Conservation (phyloP, 1,284 basidiomycete genomes). For the Calocybe gambosa region DNA sequence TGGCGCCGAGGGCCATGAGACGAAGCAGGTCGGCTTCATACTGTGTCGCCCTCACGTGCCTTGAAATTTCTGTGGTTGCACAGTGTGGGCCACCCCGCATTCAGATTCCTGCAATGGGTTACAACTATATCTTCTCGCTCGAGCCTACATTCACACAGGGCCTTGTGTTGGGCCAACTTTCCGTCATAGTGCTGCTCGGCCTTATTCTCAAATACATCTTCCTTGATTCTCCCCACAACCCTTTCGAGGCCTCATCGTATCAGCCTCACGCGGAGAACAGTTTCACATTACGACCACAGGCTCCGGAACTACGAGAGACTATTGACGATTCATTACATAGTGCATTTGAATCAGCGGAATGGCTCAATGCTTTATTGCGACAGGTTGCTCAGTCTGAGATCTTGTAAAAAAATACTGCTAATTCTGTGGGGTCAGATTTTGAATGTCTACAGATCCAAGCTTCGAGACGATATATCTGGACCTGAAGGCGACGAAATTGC, state of each 20-base stretch:
- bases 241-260: slow-evolving; percentile 49
- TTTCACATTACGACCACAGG: slow-evolving; percentile 29
- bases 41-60: neutral
- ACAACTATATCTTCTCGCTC: slow-evolving; percentile 62
- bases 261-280: slow-evolving; percentile 49
- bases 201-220: slow-evolving; percentile 79
- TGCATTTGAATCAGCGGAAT: slow-evolving; percentile 59
- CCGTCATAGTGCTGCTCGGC: slow-evolving; percentile 62
- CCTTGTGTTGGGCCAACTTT: slow-evolving; percentile 72
- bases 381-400: slow-evolving; percentile 41
- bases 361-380: slow-evolving; percentile 66
- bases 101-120: slow-evolving; percentile 38
- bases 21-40: slow-evolving; percentile 34
- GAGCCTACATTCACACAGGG: slow-evolving; percentile 83
- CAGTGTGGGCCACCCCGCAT: neutral
- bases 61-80: neutral
- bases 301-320: slow-evolving; percentile 21
- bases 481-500: slow-evolving; percentile 67
- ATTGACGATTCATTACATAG: slow-evolving; percentile 17
- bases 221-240: slow-evolving; percentile 58
- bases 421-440: slow-evolving; percentile 41
- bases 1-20: slow-evolving; percentile 75
- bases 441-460: slow-evolving; percentile 66
- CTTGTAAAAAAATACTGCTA: slow-evolving; percentile 1
- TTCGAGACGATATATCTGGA: slow-evolving; percentile 55